Percentiles rank a stretch among this genome's conserved stretches.
Conservation (phyloP, 352 stramenopile species). For the Globisporangium carolinianum region DNA sequence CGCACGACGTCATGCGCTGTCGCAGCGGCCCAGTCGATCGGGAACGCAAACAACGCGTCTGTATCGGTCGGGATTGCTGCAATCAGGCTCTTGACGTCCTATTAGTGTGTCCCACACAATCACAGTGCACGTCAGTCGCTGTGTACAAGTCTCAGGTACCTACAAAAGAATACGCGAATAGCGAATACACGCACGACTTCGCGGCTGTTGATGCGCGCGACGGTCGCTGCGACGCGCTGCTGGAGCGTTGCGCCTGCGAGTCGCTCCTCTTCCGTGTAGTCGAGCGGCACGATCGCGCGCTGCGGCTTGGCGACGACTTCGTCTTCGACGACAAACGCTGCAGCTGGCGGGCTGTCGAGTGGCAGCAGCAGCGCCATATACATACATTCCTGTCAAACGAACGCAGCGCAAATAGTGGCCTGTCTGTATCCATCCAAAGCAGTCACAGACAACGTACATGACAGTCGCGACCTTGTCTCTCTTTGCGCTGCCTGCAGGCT, state of each 20-base stretch:
- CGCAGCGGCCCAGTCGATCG: conserved; percentile 31
- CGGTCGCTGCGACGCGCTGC: conserved; percentile 21
- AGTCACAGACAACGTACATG: conserved; percentile 14
- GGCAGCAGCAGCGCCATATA: background rate
- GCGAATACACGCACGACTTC: conserved; percentile 13
- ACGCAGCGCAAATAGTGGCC: background rate
- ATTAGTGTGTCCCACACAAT: background rate
- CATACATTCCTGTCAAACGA: too few relatives aligned
- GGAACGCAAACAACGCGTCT: conserved; percentile 26
- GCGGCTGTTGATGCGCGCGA: conserved; percentile 34
- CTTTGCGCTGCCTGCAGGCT: conserved; percentile 23
- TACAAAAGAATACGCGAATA: background rate
- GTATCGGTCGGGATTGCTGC: conserved; percentile 35
- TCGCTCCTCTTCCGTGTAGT: conserved; percentile 45
- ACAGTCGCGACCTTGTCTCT: conserved; percentile 23
- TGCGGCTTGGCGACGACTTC: conserved; percentile 28
- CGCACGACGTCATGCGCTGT: conserved; percentile 23
- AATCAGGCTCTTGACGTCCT: conserved; percentile 39
- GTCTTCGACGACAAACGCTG: conserved; percentile 34
- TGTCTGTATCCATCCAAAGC: background rate
- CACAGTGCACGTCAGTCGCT: background rate
- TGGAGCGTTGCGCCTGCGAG: conserved; percentile 15
- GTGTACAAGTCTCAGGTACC: too few relatives aligned
- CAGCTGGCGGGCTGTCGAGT: conserved; percentile 7
- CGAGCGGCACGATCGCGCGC: conserved; percentile 36